Evolutionary conservation across 2,329 filamentous ascomycete species (phyloP).

Genomic region (Aspergillus hortae): DNA sequence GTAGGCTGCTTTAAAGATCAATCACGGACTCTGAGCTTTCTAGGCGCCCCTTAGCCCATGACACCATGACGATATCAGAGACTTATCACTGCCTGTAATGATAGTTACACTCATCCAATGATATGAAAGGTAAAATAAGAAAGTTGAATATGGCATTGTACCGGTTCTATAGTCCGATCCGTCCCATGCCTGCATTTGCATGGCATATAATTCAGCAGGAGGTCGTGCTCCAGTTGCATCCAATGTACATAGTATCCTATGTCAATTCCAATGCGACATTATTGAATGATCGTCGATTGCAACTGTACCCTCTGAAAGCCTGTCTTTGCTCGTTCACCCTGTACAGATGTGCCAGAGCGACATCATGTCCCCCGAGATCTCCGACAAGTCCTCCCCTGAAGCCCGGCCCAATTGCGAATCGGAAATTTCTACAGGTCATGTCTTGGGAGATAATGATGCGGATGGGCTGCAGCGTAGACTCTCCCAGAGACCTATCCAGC

Average conservation of each 20-base stretch:
- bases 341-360: not conserved
- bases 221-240: too few relatives aligned
- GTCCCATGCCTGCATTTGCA: too few relatives aligned
- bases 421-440: not conserved
- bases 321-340: not conserved
- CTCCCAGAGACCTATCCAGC: conserved; percentile 15
- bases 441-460: not conserved
- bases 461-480: conserved; percentile 13
- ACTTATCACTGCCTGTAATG: too few relatives aligned
- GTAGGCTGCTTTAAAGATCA: not conserved
- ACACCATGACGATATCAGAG: not conserved
- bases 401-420: not conserved
- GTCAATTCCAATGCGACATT: too few relatives aligned
- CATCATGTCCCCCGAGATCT: not conserved
- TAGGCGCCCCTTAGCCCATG: not conserved
- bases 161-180: too few relatives aligned
- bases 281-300: too few relatives aligned
- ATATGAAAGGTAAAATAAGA: too few relatives aligned
- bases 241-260: too few relatives aligned
- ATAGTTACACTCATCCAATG: too few relatives aligned
- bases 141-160: too few relatives aligned
- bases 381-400: not conserved
- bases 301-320: too few relatives aligned
- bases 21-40: not conserved
- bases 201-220: too few relatives aligned